These are phyloP conservation scores for Conringia planisiliqua DNA, from an alignment of 345 rosid species.

Conservation along the genomic window DNA sequence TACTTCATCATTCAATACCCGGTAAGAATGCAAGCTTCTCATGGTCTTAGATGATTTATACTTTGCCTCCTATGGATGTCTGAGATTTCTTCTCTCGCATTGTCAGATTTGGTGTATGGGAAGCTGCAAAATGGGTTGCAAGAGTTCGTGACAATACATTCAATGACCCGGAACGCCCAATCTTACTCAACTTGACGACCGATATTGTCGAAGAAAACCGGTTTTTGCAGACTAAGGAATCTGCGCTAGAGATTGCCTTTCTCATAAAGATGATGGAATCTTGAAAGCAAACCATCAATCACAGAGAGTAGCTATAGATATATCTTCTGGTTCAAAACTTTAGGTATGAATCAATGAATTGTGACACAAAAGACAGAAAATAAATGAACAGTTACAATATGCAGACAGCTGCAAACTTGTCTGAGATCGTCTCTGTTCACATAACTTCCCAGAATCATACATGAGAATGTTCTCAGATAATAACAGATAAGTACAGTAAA, in stretches of 20 bases:
- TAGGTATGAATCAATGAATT: slow-evolving; percentile 29
- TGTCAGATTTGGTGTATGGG: slow-evolving; percentile 93
- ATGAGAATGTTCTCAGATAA: slow-evolving; percentile 15
- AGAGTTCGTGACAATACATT: slow-evolving; percentile 70
- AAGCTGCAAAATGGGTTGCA: slow-evolving; percentile 90
- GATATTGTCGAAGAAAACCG: slow-evolving; percentile 90
- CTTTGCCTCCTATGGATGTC: neutral
- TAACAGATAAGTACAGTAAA: slow-evolving; percentile 21
- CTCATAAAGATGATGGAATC: slow-evolving; percentile 67
- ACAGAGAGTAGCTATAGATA: neutral
- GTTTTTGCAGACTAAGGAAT: slow-evolving; percentile 70
- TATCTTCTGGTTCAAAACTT: neutral
- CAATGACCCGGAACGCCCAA: slow-evolving; percentile 59
- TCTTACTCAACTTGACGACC: slow-evolving; percentile 63
- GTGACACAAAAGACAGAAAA: slow-evolving; percentile 8
- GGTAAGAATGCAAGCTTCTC: slow-evolving; percentile 40
- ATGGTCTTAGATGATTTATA: neutral
- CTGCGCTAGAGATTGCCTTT: slow-evolving; percentile 74
- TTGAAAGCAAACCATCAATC: neutral
- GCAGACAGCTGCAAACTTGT: slow-evolving; percentile 13
- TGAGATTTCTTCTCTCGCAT: neutral
- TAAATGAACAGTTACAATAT: slow-evolving; percentile 19
- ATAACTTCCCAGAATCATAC: slow-evolving; percentile 28
- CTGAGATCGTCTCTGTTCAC: slow-evolving; percentile 21
- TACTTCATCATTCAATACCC: slow-evolving; percentile 78